Conservation (phyloP, 352 stramenopile genomes). For the Globisporangium spinosum region DNA sequence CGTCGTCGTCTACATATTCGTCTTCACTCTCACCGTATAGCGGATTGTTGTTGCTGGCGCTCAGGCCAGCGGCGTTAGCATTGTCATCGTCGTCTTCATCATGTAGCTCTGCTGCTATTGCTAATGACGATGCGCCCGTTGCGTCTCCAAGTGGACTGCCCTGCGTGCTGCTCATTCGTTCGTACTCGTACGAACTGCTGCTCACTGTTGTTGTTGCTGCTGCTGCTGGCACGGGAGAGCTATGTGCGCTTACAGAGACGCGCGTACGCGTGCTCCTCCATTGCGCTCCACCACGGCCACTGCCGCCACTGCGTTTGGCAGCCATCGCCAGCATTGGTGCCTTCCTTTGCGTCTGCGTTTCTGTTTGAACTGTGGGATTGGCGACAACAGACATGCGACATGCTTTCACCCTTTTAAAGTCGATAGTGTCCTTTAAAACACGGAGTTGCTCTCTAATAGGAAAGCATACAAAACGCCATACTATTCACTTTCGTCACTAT, state of each 20-base stretch:
- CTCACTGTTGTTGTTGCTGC: background rate
- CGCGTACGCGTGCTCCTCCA: conserved; percentile 5
- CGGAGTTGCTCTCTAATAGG: too few relatives aligned
- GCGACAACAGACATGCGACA: too few relatives aligned
- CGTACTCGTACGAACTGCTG: background rate
- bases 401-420: background rate
- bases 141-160: background rate
- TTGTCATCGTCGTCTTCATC: background rate
- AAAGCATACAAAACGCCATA: too few relatives aligned
- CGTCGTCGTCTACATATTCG: conserved; percentile 5
- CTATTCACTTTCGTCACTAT: too few relatives aligned
- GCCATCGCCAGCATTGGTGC: conserved; percentile 10
- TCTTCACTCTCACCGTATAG: background rate
- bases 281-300: background rate
- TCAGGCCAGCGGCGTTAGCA: background rate
- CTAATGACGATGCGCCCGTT: conserved; percentile 1
- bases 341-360: background rate
- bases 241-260: background rate
- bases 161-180: background rate
- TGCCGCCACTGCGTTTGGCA: background rate
- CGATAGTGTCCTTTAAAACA: too few relatives aligned
- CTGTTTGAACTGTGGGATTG: background rate
- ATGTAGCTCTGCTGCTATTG: background rate
- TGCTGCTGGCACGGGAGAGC: background rate
- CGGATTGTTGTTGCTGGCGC: background rate